Evolutionary conservation across 2,329 filamentous ascomycete species (phyloP).

Genomic region (Cladosporium velox): DNA sequence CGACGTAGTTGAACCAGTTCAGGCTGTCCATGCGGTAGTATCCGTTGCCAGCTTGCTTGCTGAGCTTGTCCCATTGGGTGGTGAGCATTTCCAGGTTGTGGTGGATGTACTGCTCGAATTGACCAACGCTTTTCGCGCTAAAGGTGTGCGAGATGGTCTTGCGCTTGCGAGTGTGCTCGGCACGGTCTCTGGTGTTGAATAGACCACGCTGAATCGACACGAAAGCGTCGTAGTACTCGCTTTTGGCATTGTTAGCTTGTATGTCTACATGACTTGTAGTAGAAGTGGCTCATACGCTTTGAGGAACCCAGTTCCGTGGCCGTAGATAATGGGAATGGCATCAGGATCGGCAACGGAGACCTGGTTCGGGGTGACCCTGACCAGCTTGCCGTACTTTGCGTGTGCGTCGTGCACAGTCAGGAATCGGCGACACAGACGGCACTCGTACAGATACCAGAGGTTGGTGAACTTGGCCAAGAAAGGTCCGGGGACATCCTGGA

Average conservation of each 20-base stretch:
- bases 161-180: slow-evolving; percentile 82
- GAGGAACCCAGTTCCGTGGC: slow-evolving; percentile 55
- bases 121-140: slow-evolving; percentile 70
- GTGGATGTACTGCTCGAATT: slow-evolving; percentile 85
- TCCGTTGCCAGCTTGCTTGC: slow-evolving; percentile 36
- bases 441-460: slow-evolving; percentile 71
- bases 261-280: background rate
- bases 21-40: slow-evolving; percentile 29
- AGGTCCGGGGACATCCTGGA: slow-evolving; percentile 59
- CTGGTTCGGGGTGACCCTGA: slow-evolving; percentile 43
- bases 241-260: slow-evolving; percentile 6
- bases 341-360: slow-evolving; percentile 68
- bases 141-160: slow-evolving; percentile 85
- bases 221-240: slow-evolving; percentile 68
- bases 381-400: slow-evolving; percentile 41
- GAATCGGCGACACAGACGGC: slow-evolving; percentile 61
- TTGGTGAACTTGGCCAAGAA: slow-evolving; percentile 70
- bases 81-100: slow-evolving; percentile 74
- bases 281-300: slow-evolving; percentile 39
- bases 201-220: slow-evolving; percentile 82
- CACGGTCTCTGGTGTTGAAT: slow-evolving; percentile 84
- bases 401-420: slow-evolving; percentile 58
- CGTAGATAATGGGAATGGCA: slow-evolving; percentile 77
- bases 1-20: slow-evolving; percentile 36
- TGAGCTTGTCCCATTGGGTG: slow-evolving; percentile 68